Evolutionary conservation across 768 basidiomycete genomes (phyloP).

Genomic region (Cyclocybe cylindracea): DNA sequence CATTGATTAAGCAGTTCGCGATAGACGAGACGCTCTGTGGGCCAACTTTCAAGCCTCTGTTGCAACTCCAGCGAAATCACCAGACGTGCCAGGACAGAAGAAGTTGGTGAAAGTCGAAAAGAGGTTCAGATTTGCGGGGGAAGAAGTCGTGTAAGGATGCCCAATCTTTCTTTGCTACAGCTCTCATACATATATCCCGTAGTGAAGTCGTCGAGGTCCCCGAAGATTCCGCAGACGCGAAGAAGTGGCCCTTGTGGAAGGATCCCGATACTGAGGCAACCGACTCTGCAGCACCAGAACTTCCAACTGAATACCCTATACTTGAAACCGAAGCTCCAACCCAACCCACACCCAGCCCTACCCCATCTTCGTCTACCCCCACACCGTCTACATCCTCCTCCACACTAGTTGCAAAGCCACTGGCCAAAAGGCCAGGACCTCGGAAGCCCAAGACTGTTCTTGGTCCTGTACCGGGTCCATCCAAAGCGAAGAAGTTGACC

Average conservation of each 20-base stretch:
- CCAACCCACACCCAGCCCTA: constrained; percentile 3
- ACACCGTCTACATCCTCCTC: constrained; percentile 13
- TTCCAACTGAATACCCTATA: neutral
- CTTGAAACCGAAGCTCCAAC: constrained; percentile 1
- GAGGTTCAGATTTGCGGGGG: constrained; percentile 74
- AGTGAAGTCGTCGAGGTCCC: constrained; percentile 78
- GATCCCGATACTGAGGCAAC: constrained; percentile 16
- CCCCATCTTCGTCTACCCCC: neutral
- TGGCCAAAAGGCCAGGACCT: constrained; percentile 55
- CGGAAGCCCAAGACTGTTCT: constrained; percentile 65
- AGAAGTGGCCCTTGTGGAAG: constrained; percentile 70
- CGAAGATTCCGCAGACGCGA: constrained; percentile 74
- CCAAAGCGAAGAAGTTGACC: constrained; percentile 78
- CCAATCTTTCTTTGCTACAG: constrained; percentile 3
- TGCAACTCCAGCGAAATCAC: constrained; percentile 25
- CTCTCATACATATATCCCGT: constrained; percentile 5
- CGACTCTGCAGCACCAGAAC: neutral
- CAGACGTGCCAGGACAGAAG: constrained; percentile 10
- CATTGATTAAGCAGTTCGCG: constrained; percentile 36
- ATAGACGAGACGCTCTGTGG: constrained; percentile 61
- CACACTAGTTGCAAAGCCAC: constrained; percentile 22
- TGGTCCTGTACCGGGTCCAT: constrained; percentile 48
- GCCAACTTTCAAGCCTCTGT: constrained; percentile 66
- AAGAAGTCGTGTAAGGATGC: constrained; percentile 63
- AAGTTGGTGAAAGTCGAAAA: constrained; percentile 69